Evolutionary conservation across 805 yeast genomes (phyloP), one percentile per base, ranked within the genome.

Genomic region (Cyberlindnera euphorbiiphila): DNA sequence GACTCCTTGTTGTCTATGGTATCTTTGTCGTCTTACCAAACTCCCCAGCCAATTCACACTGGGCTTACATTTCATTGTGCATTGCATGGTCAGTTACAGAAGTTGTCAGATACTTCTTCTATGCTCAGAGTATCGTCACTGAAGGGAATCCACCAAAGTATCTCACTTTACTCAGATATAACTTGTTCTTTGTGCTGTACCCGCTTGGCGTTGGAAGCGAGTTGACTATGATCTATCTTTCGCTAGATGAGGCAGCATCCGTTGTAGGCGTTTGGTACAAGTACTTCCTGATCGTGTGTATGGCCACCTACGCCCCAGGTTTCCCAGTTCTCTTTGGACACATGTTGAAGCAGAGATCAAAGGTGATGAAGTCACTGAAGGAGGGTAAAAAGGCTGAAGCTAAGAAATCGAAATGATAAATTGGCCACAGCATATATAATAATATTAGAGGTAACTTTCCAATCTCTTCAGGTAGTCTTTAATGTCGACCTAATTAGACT

Each of bases 31-130:
- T 71, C n/a, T 68, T 88, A 46, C 96, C 98, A 8, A 54, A 73
- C 14, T 72, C 85, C 0, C 83, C 82, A 14, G 87, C 87, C 20
- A 69, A 72, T 48, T 36, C 50, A 48, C 71, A 69, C 47, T 68
- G 78, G 74, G 69, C 74, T 12, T 89, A 82, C 60, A 61, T 79
- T 39, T 67, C 91, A 1, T 71, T 91, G 59, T 69, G 79, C 32
- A 50, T 78, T 29, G 88, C 96, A 10, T 93, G 98, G 98, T 77
- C 93, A n/a, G 52, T 85, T 36, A 86, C 98, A n/a, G 98, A 93
- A 62, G 72, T 86, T 30, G 81, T 89, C 40, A 74, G 98, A 59
- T 93, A 93, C 63, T 73, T 86, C 29, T 93, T 77, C 65, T 94
- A 93, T 57, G 89, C 94, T 7, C 70, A 81, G 37, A 78, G 78